Base-by-base conservation (phyloP, 495 filamentous ascomycete genomes). In the Aspergillus bridgeri region DNA sequence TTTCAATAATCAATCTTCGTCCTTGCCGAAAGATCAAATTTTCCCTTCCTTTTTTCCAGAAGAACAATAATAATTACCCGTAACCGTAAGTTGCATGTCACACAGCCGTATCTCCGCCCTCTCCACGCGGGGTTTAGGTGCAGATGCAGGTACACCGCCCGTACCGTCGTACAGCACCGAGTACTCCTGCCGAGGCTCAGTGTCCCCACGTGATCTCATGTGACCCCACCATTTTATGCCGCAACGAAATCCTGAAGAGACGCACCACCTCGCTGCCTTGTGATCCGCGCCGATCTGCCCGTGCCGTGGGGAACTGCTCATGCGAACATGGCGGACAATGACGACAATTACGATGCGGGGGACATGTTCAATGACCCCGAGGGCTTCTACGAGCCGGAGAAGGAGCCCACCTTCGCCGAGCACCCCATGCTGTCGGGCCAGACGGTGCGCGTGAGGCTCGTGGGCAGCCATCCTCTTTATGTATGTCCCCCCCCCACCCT, bases 381-480 rank as follows among this genome's bases (percentile, higher is more conserved):
- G 33, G 87, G 83, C 65, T 96, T 83, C 77, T 92, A 87, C 67
- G 82, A 83, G 13, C 83, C 89, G 1, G 82, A 89, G 56, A 84
- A 85, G 47, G 79, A 83, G 19, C 82, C 88, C 19, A 91, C 89
- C 11, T 83, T 79, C 54, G 83, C 86, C 54, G 78, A 82, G 42
- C 84, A 96, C 77, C 81, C 77, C 21, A 82, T 92, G 68, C 75
- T 83, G 43, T 85, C 81, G 8, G 88, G 88, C 29, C 72, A 83
- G 56, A 78, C 75, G 4, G 79, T 96, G 54, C 82, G 76, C 56
- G 81, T 98, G 58, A 84, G 87, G 63, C 84, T 98, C 6, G 91
- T 98, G 42, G 93, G 93, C 49, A 86, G 90, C 72, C 92, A 88
- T 78, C 90, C 93, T 9, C 80, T 96, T 21, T 96, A 95, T 83